Evolutionary conservation across 1,284 basidiomycete species (phyloP).

Genomic region (Calocybe gambosa): DNA sequence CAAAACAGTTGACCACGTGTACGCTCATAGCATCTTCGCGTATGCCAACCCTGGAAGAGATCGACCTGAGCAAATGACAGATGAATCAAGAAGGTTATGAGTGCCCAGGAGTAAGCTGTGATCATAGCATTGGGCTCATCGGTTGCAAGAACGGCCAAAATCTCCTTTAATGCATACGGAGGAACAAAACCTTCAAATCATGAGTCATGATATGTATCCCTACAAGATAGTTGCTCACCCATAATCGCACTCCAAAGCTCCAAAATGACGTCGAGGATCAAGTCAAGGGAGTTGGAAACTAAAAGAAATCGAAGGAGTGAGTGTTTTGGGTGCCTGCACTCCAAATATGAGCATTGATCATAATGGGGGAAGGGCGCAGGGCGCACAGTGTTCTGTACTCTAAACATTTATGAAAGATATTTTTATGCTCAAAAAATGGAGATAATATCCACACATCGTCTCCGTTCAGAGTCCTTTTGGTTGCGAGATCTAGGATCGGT

Average conservation of each 20-base stretch:
- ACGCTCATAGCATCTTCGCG: slow-evolving; percentile 57
- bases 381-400: slow-evolving; percentile 41
- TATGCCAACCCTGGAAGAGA: slow-evolving; percentile 61
- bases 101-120: slow-evolving; percentile 63
- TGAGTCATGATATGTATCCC: slow-evolving; percentile 8
- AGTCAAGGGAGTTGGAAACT: slow-evolving; percentile 67
- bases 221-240: slow-evolving; percentile 38
- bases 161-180: slow-evolving; percentile 55
- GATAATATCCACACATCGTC: slow-evolving; percentile 71
- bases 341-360: background rate
- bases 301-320: slow-evolving; percentile 61
- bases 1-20: slow-evolving; percentile 68
- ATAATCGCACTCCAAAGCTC: slow-evolving; percentile 58
- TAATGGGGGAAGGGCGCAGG: background rate
- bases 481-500: slow-evolving; percentile 57
- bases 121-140: slow-evolving; percentile 41
- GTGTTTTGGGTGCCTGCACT: slow-evolving; percentile 41
- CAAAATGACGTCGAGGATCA: slow-evolving; percentile 52
- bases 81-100: slow-evolving; percentile 61
- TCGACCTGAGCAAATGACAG: slow-evolving; percentile 66
- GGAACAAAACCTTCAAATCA: slow-evolving; percentile 44
- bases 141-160: slow-evolving; percentile 42
- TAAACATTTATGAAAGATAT: slow-evolving; percentile 60
- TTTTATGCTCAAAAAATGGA: slow-evolving; percentile 64
- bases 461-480: slow-evolving; percentile 53